A percentile compares a stretch with the other conserved stretches of the same genome.
phyloP scores from a whole-genome alignment of 2,329 filamentous ascomycete species.

The Phialophora macrospora region DNA sequence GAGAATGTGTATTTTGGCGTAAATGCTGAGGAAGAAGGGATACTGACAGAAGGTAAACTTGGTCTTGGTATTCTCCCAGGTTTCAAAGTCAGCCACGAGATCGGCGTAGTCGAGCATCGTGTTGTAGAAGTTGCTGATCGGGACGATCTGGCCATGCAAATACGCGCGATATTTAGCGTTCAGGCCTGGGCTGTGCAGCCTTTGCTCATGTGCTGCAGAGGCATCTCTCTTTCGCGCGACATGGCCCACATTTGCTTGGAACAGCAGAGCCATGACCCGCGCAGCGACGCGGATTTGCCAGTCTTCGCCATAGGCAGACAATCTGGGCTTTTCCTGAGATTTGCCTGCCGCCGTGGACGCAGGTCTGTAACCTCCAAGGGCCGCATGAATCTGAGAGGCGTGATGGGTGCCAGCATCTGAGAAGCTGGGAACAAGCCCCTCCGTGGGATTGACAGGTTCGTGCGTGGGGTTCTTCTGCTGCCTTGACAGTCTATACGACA shows the following conservation, averaged over 20 bases:
- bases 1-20: slow-evolving; percentile 87
- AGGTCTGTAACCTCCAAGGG: slow-evolving; percentile 61
- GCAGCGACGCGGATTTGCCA: slow-evolving; percentile 88
- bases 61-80: slow-evolving; percentile 75
- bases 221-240: slow-evolving; percentile 48
- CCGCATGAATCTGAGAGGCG: slow-evolving; percentile 73
- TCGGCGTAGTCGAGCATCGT: slow-evolving; percentile 85
- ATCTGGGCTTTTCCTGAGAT: slow-evolving; percentile 52
- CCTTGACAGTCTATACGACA: slow-evolving; percentile 77
- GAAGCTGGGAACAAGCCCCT: slow-evolving; percentile 74
- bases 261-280: slow-evolving; percentile 78
- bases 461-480: slow-evolving; percentile 63
- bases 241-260: slow-evolving; percentile 74
- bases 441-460: slow-evolving; percentile 64
- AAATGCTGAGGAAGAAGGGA: slow-evolving; percentile 88
- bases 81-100: slow-evolving; percentile 81
- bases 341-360: slow-evolving; percentile 61
- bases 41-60: slow-evolving; percentile 92
- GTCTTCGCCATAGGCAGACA: slow-evolving; percentile 74
- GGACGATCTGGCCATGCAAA: slow-evolving; percentile 68
- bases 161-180: slow-evolving; percentile 52
- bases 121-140: slow-evolving; percentile 86
- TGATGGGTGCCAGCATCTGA: slow-evolving; percentile 65
- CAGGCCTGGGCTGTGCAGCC: slow-evolving; percentile 47
- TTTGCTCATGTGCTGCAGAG: slow-evolving; percentile 38